Evolutionary conservation across 2,329 filamentous ascomycete species (phyloP).

Genomic region (Pseudopithomyces chartarum): DNA sequence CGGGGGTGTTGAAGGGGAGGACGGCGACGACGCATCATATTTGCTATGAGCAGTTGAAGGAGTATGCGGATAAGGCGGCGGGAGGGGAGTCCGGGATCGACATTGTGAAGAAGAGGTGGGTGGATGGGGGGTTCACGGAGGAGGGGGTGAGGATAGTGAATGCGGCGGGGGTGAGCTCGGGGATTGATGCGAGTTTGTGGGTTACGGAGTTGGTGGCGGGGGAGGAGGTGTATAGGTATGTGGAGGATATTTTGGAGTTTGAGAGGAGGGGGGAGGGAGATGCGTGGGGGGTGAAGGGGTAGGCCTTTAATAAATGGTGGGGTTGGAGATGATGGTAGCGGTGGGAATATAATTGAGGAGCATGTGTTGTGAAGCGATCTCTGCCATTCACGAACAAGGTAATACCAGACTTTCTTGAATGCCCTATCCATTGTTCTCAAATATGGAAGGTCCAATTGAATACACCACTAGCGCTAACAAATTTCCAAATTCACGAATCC

Average conservation of each 20-base stretch:
- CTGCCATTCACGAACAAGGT: too few species aligned
- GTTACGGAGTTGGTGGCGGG: constrained; percentile 33
- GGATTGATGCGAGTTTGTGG: constrained; percentile 38
- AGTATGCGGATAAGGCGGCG: constrained; percentile 33
- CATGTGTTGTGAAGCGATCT: too few species aligned
- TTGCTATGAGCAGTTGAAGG: constrained; percentile 29
- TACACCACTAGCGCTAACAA: too few species aligned
- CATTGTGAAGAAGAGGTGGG: constrained; percentile 37
- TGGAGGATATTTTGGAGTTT: constrained; percentile 37
- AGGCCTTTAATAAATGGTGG: too few species aligned
- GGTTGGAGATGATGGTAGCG: background rate
- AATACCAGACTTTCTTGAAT: too few species aligned
- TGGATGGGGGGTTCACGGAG: constrained; percentile 37
- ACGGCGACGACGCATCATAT: constrained; percentile 49
- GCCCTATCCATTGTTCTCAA: too few species aligned
- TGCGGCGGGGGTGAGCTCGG: constrained; percentile 40
- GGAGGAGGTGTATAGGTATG: constrained; percentile 28
- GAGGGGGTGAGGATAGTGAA: constrained; percentile 40
- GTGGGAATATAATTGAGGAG: too few species aligned
- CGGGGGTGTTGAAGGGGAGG: constrained; percentile 42
- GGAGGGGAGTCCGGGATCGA: constrained; percentile 31
- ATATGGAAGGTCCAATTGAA: too few species aligned
- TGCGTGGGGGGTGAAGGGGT: constrained; percentile 19
- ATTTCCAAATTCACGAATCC: too few species aligned
- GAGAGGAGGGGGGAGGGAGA: constrained; percentile 28